Evolutionary conservation across 805 yeast species (phyloP).

Genomic region (Starmerella vaccinii): DNA sequence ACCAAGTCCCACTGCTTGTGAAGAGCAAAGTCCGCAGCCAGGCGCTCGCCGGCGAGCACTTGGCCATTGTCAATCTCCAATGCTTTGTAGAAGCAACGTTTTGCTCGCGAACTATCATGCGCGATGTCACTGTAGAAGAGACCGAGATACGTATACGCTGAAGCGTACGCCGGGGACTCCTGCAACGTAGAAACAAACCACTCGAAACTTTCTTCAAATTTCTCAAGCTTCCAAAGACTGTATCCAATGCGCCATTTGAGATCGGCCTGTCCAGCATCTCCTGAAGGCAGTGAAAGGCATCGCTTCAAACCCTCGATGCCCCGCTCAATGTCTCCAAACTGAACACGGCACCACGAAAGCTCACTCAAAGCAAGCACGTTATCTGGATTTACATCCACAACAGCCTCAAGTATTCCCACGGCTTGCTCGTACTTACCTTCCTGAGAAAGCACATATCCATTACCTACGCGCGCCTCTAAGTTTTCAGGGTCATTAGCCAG

Average conservation of each 20-base stretch:
- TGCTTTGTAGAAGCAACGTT: slow-evolving; percentile 79
- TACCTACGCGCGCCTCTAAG: slow-evolving; percentile 64
- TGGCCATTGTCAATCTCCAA: slow-evolving; percentile 78
- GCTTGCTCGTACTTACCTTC: slow-evolving; percentile 51
- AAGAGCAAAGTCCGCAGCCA: slow-evolving; percentile 60
- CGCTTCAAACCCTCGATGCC: slow-evolving; percentile 40
- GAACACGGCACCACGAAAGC: slow-evolving; percentile 67
- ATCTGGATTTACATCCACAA: slow-evolving; percentile 40
- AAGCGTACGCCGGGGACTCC: slow-evolving; percentile 54
- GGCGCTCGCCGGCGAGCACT: slow-evolving; percentile 56
- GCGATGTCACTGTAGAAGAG: slow-evolving; percentile 50
- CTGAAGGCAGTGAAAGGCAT: slow-evolving; percentile 42
- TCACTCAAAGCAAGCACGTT: slow-evolving; percentile 56
- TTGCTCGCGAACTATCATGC: slow-evolving; percentile 56
- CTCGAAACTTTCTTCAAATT: slow-evolving; percentile 44
- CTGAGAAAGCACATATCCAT: slow-evolving; percentile 66
- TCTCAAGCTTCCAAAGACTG: slow-evolving; percentile 36
- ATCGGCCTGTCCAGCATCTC: slow-evolving; percentile 34
- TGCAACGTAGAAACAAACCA: slow-evolving; percentile 50
- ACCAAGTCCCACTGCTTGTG: slow-evolving; percentile 76
- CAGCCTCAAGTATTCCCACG: slow-evolving; percentile 40
- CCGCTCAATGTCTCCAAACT: slow-evolving; percentile 38
- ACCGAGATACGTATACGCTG: slow-evolving; percentile 77
- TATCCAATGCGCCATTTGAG: slow-evolving; percentile 67
- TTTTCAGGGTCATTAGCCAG: slow-evolving; percentile 40